phyloP scores from a whole-genome alignment of 495 filamentous ascomycete species.

The Parmelia sp. region DNA sequence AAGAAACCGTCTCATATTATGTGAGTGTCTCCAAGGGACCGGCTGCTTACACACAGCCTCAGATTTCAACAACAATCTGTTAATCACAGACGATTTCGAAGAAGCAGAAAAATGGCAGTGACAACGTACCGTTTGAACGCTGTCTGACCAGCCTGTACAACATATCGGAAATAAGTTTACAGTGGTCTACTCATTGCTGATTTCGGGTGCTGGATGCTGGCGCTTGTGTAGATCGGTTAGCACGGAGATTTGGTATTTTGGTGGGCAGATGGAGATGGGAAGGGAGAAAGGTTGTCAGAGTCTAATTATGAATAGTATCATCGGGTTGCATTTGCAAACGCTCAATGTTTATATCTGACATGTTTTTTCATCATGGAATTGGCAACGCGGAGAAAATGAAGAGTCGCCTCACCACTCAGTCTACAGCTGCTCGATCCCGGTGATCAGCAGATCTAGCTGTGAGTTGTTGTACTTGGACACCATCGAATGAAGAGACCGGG shows the following conservation, averaged over 20 bases:
- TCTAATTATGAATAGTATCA: conserved; percentile 23
- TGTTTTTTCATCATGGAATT: conserved; percentile 18
- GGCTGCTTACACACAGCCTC: conserved; percentile 17
- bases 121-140: neutral
- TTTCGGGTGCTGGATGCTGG: too few species aligned
- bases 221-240: too few species aligned
- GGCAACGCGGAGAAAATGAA: neutral
- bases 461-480: neutral
- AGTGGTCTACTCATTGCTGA: too few species aligned
- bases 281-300: conserved; percentile 9
- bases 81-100: conserved; percentile 9
- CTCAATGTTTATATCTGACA: conserved; percentile 21
- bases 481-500: conserved; percentile 15
- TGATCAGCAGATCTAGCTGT: conserved; percentile 24
- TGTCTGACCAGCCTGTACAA: too few species aligned
- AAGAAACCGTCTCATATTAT: conserved; percentile 10
- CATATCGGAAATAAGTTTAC: too few species aligned
- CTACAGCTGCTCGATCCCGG: conserved; percentile 27
- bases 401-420: neutral
- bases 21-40: conserved; percentile 15
- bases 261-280: neutral
- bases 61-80: conserved; percentile 20
- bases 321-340: conserved; percentile 13
- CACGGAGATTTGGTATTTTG: too few species aligned
- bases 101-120: neutral